Conservation (phyloP, 768 basidiomycete species). For the Scleroderma citrinum region DNA sequence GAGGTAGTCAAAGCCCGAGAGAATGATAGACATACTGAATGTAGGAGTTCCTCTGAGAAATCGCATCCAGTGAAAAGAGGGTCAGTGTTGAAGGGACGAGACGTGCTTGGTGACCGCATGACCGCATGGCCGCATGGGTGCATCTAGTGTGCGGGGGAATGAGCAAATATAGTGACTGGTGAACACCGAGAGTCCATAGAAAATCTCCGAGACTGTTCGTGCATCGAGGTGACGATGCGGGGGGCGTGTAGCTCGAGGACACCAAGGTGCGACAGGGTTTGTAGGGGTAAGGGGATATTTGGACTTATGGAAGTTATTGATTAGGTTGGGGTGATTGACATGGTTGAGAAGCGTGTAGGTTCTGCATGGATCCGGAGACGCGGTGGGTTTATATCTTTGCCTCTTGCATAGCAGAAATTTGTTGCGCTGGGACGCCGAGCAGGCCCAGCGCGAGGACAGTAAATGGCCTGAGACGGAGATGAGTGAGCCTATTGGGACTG, state of each 20-base stretch:
- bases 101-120: conserved; percentile 49
- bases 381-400: conserved; percentile 40
- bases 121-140: conserved; percentile 35
- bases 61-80: conserved; percentile 16
- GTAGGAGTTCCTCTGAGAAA: conserved; percentile 42
- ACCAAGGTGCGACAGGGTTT: conserved; percentile 56
- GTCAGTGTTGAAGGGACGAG: conserved; percentile 44
- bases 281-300: conserved; percentile 22
- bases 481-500: conserved; percentile 29
- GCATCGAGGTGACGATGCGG: conserved; percentile 41
- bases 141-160: conserved; percentile 35
- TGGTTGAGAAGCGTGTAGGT: conserved; percentile 53
- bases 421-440: conserved; percentile 58
- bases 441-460: conserved; percentile 43
- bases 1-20: conserved; percentile 86
- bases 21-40: conserved; percentile 85
- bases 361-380: conserved; percentile 57
- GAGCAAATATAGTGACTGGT: conserved; percentile 8
- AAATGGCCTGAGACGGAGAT: conserved; percentile 54
- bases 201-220: conserved; percentile 32
- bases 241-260: conserved; percentile 55
- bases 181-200: conserved; percentile 28
- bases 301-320: conserved; percentile 14
- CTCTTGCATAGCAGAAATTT: conserved; percentile 48
- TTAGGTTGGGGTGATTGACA: conserved; percentile 40